Base-by-base conservation (phyloP, 2,329 filamentous ascomycete species). In the Fusarium napiforme region DNA sequence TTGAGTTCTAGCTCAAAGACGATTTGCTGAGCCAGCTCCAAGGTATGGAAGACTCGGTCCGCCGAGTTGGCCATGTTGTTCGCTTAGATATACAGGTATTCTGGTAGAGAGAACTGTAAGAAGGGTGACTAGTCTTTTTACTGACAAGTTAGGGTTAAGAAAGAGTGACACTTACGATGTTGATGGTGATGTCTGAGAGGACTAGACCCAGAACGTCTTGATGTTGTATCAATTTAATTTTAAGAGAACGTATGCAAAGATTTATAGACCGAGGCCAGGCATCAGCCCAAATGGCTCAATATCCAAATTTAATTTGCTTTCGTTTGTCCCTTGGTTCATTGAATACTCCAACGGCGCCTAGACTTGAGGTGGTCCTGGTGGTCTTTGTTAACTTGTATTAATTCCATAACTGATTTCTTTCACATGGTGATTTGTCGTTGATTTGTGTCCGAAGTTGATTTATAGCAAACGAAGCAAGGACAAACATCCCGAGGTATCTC, bases 1-100 rank as follows among this genome's bases (percentile, higher is more conserved):
- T 53, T 56, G 46, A 30, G 36, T 45, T 71, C 45, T 40, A 72
- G 12, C 18, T 60, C 28, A 36, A 72, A 59, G 14, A 72, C 50
- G 18, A 72, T 72, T 26, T 57, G 36, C 23, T 72, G 59, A 39
- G 69, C 69, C 12, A 72, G 49, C 23, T 69, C 69, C 19, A 69
- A 26, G 9, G 55, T 72, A 40, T 69, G 64, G 26, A 72, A 72
- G 18, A 72, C 69, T 21, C 30, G 57, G 40, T 72, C 53, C 21
- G 59, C 69, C 16, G 49, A 26, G n/a, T 59, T 43, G 19, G 49
- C n/a, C 64, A 69, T 69, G 16, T 3, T 49, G 19, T 14, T 52
- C n/a, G 32, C 14, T 23, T 50, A n/a, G 8, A 34, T 36, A 52
- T 19, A 12, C 12, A 37, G 14, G 8, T 28, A 14, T n/a, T 19